These are phyloP conservation scores for Hyaloscypha bicolor DNA, from an alignment of 495 filamentous ascomycete genomes.

Conservation along the genomic window DNA sequence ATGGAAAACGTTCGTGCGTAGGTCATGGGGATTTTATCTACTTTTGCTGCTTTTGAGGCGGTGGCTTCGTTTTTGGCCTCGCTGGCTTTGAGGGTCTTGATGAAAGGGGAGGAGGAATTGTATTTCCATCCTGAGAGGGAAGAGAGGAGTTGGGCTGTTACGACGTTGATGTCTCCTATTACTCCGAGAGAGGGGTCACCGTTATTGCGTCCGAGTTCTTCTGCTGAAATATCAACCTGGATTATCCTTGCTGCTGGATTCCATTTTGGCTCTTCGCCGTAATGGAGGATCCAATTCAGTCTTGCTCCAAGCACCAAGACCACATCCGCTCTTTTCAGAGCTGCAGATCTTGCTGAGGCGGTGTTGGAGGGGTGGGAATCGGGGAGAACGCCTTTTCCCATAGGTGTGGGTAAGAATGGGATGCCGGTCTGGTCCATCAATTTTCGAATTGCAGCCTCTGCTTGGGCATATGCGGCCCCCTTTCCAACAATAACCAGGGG, in stretches of 20 bases:
- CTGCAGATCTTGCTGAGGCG: conserved; percentile 59
- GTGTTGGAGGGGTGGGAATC: conserved; percentile 59
- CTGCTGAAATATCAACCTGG: conserved; percentile 61
- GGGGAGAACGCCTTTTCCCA: conserved; percentile 64
- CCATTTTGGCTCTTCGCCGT: conserved; percentile 62
- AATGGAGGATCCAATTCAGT: conserved; percentile 68
- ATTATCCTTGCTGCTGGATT: conserved; percentile 53
- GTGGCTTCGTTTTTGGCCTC: conserved; percentile 49
- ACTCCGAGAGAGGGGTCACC: conserved; percentile 51
- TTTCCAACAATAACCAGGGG: conserved; percentile 65
- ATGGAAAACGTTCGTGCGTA: conserved; percentile 58
- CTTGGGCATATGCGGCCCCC: conserved; percentile 60
- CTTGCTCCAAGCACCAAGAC: conserved; percentile 62
- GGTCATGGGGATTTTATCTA: conserved; percentile 47
- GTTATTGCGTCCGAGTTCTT: conserved; percentile 56
- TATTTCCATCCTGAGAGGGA: conserved; percentile 50
- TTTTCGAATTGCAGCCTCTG: conserved; percentile 48
- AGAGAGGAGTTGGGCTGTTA: conserved; percentile 49
- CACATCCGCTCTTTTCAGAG: conserved; percentile 59
- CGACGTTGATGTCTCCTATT: conserved; percentile 54
- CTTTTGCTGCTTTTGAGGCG: conserved; percentile 41
- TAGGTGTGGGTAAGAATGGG: conserved; percentile 64
- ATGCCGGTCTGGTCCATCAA: conserved; percentile 56
- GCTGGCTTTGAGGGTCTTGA: conserved; percentile 34
- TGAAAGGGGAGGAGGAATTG: conserved; percentile 39